Evolutionary conservation across 2,329 filamentous ascomycete species (phyloP).

Genomic region (Verticillium longisporum): DNA sequence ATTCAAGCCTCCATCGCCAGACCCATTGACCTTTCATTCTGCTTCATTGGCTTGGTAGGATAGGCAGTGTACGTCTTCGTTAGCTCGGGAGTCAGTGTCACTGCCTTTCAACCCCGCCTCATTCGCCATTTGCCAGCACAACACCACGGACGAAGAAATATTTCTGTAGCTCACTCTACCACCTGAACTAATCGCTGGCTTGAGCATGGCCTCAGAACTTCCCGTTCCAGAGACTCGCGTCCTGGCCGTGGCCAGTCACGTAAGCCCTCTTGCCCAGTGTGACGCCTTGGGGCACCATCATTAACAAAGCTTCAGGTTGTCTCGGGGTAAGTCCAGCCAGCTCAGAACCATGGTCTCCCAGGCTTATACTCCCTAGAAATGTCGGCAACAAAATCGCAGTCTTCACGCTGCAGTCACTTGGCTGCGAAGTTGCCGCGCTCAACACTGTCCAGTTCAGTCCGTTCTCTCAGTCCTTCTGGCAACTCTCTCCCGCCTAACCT

Average conservation of each 20-base stretch:
- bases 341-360: not conserved
- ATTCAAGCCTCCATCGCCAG: not conserved
- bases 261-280: conserved; percentile 42
- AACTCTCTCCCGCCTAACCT: not conserved
- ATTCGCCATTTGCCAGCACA: not conserved
- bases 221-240: conserved; percentile 58
- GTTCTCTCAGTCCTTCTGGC: not conserved
- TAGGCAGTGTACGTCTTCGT: not conserved
- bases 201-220: conserved; percentile 28
- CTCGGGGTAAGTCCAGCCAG: conserved; percentile 28
- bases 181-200: not conserved
- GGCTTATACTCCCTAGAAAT: conserved; percentile 52
- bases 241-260: conserved; percentile 90
- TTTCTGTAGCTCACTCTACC: not conserved
- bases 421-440: conserved; percentile 87
- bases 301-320: conserved; percentile 26
- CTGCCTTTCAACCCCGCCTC: not conserved
- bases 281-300: not conserved
- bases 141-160: not conserved
- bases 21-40: not conserved
- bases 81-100: not conserved
- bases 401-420: conserved; percentile 87
- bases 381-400: conserved; percentile 97
- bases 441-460: conserved; percentile 97
- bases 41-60: not conserved